Evolutionary conservation across 495 filamentous ascomycete species (phyloP).

Genomic region (Penicillium crystallinum): DNA sequence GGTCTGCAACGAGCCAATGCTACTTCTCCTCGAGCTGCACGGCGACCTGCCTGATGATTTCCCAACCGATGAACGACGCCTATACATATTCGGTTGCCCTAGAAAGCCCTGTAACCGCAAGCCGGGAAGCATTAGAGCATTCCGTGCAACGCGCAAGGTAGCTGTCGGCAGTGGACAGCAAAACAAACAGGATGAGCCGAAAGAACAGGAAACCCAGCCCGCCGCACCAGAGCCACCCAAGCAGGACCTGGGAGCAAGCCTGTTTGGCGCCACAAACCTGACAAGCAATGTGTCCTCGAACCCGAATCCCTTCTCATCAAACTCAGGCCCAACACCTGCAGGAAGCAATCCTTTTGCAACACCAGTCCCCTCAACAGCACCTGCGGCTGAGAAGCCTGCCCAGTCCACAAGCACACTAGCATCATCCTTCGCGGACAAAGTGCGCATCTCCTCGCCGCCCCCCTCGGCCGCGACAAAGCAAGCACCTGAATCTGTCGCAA

Average conservation of each 20-base stretch:
- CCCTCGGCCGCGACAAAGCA: constrained; percentile 33
- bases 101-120: constrained; percentile 77
- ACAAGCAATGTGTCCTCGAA: constrained; percentile 43
- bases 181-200: constrained; percentile 27
- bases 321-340: constrained; percentile 16
- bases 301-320: constrained; percentile 54
- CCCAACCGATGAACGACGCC: constrained; percentile 74
- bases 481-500: constrained; percentile 27
- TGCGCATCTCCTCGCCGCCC: constrained; percentile 42
- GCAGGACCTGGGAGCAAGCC: constrained; percentile 51
- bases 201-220: constrained; percentile 30
- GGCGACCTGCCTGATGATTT: constrained; percentile 83
- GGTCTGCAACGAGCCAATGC: constrained; percentile 79
- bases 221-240: constrained; percentile 29
- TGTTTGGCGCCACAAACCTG: constrained; percentile 48
- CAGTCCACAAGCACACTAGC: constrained; percentile 42
- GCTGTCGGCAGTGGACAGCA: constrained; percentile 20
- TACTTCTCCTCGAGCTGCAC: constrained; percentile 83
- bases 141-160: constrained; percentile 56
- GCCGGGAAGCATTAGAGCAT: constrained; percentile 67
- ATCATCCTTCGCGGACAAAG: constrained; percentile 69
- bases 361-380: constrained; percentile 36
- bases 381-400: constrained; percentile 14
- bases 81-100: constrained; percentile 80
- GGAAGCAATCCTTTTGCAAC: constrained; percentile 46